Evolutionary conservation across 331 rosid genomes (phyloP), one percentile per base, ranked within the genome.

Genomic region (Cydonia oblonga): DNA sequence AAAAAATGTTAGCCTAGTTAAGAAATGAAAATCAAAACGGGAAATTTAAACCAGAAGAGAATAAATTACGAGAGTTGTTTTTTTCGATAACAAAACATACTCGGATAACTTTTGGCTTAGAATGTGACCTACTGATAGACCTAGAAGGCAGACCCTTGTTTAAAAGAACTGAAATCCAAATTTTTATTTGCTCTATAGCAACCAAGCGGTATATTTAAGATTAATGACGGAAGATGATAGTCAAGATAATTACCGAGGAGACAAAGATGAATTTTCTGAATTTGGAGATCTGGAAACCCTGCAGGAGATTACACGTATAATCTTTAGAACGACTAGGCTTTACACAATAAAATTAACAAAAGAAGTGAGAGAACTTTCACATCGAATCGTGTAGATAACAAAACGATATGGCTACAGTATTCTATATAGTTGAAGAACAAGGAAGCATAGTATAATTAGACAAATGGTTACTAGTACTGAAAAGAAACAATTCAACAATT

Each of bases 61-160:
- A 62, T 11, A 1, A 28, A 42, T 64, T 5, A 30, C n/a, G 3
- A 20, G 28, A 54, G 8, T 11, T 44, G 6, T 35, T 8, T 7
- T 40, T 38, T n/a, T 23, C 29, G 11, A 75, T 70, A 59, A 61
- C 42, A 61, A 82, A 73, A 57, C 84, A 68, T 85, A 84, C 90
- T 81, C 76, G 7, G 87, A 85, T 79, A 78, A 79, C 90, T 89
- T 81, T 81, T 79, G 53, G 85, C 75, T 80, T 83, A 63, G 86
- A 89, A 78, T 74, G 77, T 8, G 88, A 87, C 82, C 75, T 75
- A 76, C 89, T 86, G 76, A 74, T 81, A 59, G 96, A 88, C 83
- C 87, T 82, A 44, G 84, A 64, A 71, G 86, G 86, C 30, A 82
- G 86, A 52, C 81, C 80, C 63, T 89, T 80, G 85, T 80, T 25